A percentile compares a stretch with the other conserved stretches of the same genome.
These are phyloP conservation scores for Pichia pseudocactophila DNA, from an alignment of 805 yeast genomes.

Conservation along the genomic window DNA sequence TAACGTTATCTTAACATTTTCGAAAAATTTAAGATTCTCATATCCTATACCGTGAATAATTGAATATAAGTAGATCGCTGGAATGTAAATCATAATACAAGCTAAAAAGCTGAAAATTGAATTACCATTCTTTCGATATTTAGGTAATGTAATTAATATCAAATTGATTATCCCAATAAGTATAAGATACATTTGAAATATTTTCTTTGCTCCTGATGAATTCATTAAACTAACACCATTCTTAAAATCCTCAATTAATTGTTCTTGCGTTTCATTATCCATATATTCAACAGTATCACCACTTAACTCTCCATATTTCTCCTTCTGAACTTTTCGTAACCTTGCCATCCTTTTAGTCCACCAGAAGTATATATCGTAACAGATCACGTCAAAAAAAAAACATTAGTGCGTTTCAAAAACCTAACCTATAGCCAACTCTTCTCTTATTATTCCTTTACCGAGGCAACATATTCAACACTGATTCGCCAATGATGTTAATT, in stretches of 20 bases:
- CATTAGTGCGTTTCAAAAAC: too few relatives aligned
- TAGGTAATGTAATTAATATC: slow-evolving; percentile 21
- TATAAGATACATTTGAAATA: slow-evolving; percentile 14
- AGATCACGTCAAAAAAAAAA: too few relatives aligned
- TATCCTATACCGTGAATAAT: not conserved
- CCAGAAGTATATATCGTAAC: too few relatives aligned
- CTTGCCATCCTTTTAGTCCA: too few relatives aligned
- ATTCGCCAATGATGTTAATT: too few relatives aligned
- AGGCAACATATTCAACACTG: too few relatives aligned
- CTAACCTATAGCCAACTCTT: too few relatives aligned
- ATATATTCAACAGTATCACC: slow-evolving; percentile 11
- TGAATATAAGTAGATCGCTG: slow-evolving; percentile 1
- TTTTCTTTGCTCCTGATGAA: slow-evolving; percentile 7
- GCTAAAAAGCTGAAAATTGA: slow-evolving; percentile 20
- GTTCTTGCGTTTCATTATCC: slow-evolving; percentile 20
- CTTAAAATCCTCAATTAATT: slow-evolving; percentile 15
- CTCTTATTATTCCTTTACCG: too few relatives aligned
- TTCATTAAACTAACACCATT: slow-evolving; percentile 4
- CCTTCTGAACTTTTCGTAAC: slow-evolving; percentile 19
- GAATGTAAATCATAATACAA: slow-evolving; percentile 14
- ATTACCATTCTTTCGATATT: slow-evolving; percentile 20
- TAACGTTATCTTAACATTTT: slow-evolving; percentile 1
- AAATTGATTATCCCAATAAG: slow-evolving; percentile 18
- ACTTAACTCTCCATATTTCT: slow-evolving; percentile 14
- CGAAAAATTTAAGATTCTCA: not conserved